Evolutionary conservation across 345 rosid species (phyloP), one percentile per base, ranked within the genome.

Genomic region (Trapa incisa): DNA sequence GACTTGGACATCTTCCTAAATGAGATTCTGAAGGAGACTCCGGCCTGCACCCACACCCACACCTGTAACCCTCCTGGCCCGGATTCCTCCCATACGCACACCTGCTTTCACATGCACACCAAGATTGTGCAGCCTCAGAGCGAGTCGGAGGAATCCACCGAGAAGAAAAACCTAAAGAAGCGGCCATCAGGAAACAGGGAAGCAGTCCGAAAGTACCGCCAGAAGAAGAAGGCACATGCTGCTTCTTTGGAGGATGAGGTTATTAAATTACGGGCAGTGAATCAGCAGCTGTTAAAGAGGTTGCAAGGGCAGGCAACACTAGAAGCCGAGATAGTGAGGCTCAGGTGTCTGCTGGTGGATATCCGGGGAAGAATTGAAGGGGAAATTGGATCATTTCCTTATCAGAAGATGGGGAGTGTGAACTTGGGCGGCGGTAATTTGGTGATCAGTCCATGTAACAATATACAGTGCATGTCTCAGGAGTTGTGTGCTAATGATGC

Each of bases 191-290:
- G 99, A 2, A 95, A 95, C 54, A 70, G 84, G 54, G 99, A 91
- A 74, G 99, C 97, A 0, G 99, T 94, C 42, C 76, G 96, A 54
- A 94, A 94, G 86, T 94, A 94, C 66, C 84, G 99, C 71, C 96
- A 94, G 81, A 94, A 89, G 85, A 92, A 91, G 87, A 95, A 95
- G 78, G 97, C 96, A n/a, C 84, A 88, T 45, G 80, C 93, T 16
- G 97, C 96, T 12, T 89, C 96, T 0, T 79, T 95, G 82, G 97
- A 95, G 79, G 97, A 89, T 35, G 99, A 95, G 78, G 96, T 91
- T 35, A 64, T 68, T 39, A 82, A 80, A 70, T 72, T 95, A 74
- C 85, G 85, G 80, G 79, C 89, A 9, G 5, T 91, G 75, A 95
- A 95, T 76, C 96, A 87, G 79, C 97, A 89, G 74, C 75, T 95